Conservation (phyloP, 305 asterid genomes). For the Nicotiana rustica region DNA sequence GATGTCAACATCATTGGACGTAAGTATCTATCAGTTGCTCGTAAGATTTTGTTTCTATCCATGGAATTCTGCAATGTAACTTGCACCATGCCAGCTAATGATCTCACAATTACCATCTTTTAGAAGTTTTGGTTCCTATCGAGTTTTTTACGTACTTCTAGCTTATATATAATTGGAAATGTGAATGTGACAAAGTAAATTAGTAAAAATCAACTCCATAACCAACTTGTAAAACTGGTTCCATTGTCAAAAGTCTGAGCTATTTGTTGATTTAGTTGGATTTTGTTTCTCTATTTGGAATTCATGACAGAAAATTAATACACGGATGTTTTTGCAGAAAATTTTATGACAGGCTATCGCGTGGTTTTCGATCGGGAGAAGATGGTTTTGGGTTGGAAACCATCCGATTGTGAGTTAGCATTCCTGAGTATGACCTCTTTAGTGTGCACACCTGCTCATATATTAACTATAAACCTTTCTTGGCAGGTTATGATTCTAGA, state of each 20-base stretch:
- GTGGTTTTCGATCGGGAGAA: constrained; percentile 86
- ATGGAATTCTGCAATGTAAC: not conserved
- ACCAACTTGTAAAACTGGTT: constrained; percentile 9
- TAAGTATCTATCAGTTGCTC: constrained; percentile 51
- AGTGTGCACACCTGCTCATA: constrained; percentile 2
- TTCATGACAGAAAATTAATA: constrained; percentile 13
- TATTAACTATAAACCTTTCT: not conserved
- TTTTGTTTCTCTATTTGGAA: not conserved
- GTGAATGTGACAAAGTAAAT: not conserved
- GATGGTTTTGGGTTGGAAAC: constrained; percentile 90
- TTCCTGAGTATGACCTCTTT: not conserved
- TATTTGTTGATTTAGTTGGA: not conserved
- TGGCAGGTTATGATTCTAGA: constrained; percentile 63
- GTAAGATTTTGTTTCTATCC: constrained; percentile 6
- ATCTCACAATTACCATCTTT: not conserved
- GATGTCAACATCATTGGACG: constrained; percentile 92
- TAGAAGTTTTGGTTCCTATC: not conserved
- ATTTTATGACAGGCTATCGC: constrained; percentile 87
- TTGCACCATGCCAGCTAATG: not conserved
- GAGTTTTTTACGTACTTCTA: not conserved
- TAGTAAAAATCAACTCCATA: not conserved
- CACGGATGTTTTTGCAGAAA: constrained; percentile 56
- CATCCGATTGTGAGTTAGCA: constrained; percentile 73
- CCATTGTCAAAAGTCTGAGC: not conserved
- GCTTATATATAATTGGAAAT: not conserved